Conservation (phyloP, 208 protist species). For the Trypanosoma rangeli region DNA sequence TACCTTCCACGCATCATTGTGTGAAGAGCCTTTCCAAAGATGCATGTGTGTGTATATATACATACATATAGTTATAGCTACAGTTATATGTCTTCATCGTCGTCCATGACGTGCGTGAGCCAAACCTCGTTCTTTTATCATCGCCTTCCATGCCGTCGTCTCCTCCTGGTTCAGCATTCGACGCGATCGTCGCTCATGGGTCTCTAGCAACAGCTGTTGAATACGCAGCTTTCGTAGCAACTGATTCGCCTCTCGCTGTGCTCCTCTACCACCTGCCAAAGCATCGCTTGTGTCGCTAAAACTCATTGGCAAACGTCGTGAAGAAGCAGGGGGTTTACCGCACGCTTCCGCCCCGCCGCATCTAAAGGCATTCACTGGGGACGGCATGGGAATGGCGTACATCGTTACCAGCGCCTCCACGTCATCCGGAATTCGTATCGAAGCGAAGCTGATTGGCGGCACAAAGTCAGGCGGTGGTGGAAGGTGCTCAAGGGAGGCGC, state of each 20-base stretch:
- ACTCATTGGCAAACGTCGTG: neutral
- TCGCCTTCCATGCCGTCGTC: constrained; percentile 1
- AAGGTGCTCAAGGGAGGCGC: neutral
- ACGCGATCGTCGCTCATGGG: constrained; percentile 19
- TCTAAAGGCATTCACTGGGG: neutral
- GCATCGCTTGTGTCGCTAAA: constrained; percentile 34
- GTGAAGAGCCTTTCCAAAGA: too few species aligned
- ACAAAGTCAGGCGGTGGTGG: constrained; percentile 17
- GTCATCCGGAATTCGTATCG: constrained; percentile 12
- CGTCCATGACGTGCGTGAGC: too few species aligned
- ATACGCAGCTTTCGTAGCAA: constrained; percentile 13
- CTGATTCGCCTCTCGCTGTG: constrained; percentile 22
- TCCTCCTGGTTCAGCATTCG: constrained; percentile 17
- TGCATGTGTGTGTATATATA: neutral
- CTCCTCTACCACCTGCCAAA: constrained; percentile 15
- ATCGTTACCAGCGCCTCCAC: neutral
- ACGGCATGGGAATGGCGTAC: constrained; percentile 26
- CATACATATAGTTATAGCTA: neutral
- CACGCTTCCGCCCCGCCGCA: neutral
- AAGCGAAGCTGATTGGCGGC: constrained; percentile 7
- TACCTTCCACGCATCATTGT: too few species aligned
- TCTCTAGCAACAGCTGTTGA: constrained; percentile 22
- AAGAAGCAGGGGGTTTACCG: neutral
- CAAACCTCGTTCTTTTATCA: neutral
- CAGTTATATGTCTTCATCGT: too few species aligned